phyloP scores from a whole-genome alignment of 345 rosid genomes.

The Reutealis trisperma region DNA sequence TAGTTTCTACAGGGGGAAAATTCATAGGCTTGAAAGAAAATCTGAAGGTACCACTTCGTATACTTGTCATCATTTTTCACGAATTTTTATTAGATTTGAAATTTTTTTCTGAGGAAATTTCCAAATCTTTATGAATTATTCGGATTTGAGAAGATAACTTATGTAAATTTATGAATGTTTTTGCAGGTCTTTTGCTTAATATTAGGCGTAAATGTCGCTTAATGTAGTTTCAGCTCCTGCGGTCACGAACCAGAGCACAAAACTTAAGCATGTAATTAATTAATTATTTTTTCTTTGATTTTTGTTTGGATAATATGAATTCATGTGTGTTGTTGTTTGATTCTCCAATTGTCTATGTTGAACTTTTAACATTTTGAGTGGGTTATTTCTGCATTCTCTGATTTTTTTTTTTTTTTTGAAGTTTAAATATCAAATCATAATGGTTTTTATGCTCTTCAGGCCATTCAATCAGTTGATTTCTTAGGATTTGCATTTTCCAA shows the following conservation, averaged over 20 bases:
- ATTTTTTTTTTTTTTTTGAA: too few relatives aligned
- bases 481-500: conserved; percentile 23
- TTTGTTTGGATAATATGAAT: background rate
- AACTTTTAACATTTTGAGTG: too few relatives aligned
- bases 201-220: conserved; percentile 13
- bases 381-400: too few relatives aligned
- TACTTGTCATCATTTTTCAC: too few relatives aligned
- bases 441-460: conserved; percentile 28
- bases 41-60: background rate
- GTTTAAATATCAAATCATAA: background rate
- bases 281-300: background rate
- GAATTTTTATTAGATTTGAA: background rate
- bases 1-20: too few relatives aligned
- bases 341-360: too few relatives aligned
- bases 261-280: conserved; percentile 15
- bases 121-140: background rate
- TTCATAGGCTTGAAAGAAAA: too few relatives aligned
- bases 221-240: conserved; percentile 13
- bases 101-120: background rate
- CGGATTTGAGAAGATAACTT: background rate
- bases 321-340: background rate
- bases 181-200: conserved; percentile 1
- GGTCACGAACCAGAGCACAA: background rate
- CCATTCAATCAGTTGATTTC: conserved; percentile 28
- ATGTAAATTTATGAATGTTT: background rate